Percentiles rank a stretch among this genome's conserved stretches.
Evolutionary conservation across 768 basidiomycete species (phyloP).

Genomic region (Rhodotorula toruloides): DNA sequence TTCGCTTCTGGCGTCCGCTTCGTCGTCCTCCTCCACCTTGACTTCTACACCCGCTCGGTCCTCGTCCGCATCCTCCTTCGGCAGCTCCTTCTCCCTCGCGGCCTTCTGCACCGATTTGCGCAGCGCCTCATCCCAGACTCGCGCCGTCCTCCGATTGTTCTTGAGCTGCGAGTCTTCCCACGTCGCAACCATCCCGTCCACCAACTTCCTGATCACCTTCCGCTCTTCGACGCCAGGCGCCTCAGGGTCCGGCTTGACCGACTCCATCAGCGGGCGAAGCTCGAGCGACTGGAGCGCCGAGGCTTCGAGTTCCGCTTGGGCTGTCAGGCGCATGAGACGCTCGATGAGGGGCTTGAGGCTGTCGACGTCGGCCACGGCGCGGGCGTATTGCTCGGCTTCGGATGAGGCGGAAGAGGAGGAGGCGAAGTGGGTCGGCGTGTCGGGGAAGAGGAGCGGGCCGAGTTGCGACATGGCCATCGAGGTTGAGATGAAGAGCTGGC

Average conservation of each 20-base stretch:
- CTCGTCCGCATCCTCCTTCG: background rate
- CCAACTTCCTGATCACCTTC: background rate
- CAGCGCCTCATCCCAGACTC: constrained; percentile 16
- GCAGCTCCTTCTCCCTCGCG: background rate
- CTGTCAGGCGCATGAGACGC: constrained; percentile 6
- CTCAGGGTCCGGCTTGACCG: background rate
- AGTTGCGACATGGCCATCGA: constrained; percentile 68
- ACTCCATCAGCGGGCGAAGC: constrained; percentile 11
- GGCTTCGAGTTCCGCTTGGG: constrained; percentile 13
- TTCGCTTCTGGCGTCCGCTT: too few relatives aligned
- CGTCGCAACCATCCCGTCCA: background rate
- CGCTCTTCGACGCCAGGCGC: background rate
- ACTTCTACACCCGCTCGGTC: background rate
- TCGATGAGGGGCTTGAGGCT: constrained; percentile 13
- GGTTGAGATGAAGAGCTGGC: constrained; percentile 68
- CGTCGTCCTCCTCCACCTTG: background rate
- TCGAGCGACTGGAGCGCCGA: constrained; percentile 19
- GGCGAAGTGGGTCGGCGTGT: background rate
- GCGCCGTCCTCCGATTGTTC: constrained; percentile 1
- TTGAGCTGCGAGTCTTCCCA: constrained; percentile 29
- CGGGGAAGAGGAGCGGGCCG: constrained; percentile 61
- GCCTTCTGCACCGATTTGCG: background rate
- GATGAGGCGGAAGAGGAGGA: background rate
- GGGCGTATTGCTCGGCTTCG: background rate
- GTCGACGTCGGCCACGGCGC: constrained; percentile 12